Evolutionary conservation across 331 rosid species (phyloP).

Genomic region (Rhamnella rubrinervis): DNA sequence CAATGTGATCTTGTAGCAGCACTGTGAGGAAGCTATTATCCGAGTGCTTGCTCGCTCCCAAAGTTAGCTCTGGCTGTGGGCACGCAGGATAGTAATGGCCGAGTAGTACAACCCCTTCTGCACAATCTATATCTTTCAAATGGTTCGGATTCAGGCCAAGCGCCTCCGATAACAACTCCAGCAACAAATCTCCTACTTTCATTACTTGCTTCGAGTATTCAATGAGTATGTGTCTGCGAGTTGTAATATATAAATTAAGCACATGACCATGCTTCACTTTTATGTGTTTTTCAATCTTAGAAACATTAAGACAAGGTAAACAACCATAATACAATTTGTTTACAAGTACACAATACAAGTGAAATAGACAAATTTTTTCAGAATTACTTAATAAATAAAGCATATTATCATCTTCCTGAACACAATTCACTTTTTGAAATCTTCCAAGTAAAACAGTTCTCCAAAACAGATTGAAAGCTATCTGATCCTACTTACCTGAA

Average conservation of each 20-base stretch:
- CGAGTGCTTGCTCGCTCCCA: slow-evolving; percentile 24
- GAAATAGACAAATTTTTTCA: too few species aligned
- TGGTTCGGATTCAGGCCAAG: slow-evolving; percentile 19
- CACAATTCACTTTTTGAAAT: not conserved
- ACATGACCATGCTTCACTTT: too few species aligned
- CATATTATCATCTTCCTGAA: not conserved
- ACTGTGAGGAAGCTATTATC: slow-evolving; percentile 32
- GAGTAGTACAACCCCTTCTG: slow-evolving; percentile 14
- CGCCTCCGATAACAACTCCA: slow-evolving; percentile 22
- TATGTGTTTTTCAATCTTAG: too few species aligned
- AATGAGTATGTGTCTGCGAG: slow-evolving; percentile 9
- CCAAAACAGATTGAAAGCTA: too few species aligned
- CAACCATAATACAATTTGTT: too few species aligned
- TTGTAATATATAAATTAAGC: too few species aligned
- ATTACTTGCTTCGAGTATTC: slow-evolving; percentile 17
- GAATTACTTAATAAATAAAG: too few species aligned
- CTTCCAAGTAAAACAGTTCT: too few species aligned
- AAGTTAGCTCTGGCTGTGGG: slow-evolving; percentile 26
- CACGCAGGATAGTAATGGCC: slow-evolving; percentile 42
- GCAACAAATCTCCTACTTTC: slow-evolving; percentile 8
- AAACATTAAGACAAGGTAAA: too few species aligned
- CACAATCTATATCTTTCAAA: slow-evolving; percentile 11
- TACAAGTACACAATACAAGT: too few species aligned
- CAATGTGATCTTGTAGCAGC: slow-evolving; percentile 55
- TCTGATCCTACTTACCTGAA: slow-evolving; percentile 29